These are phyloP conservation scores for Pisolithus marmoratus DNA, from an alignment of 768 basidiomycete species.

Conservation along the genomic window DNA sequence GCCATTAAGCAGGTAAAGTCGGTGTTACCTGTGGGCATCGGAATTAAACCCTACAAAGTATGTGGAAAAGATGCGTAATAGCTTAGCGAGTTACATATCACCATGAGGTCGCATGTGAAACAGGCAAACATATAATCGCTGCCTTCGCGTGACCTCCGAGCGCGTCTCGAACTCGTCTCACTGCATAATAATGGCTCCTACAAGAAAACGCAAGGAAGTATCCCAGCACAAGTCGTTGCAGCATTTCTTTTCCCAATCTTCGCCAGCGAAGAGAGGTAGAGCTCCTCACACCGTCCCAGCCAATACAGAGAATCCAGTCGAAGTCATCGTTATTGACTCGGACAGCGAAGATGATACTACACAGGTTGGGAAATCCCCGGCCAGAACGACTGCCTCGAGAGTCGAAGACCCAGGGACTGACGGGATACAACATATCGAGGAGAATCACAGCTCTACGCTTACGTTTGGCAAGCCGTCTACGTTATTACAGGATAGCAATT, in stretches of 20 bases:
- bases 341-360: slow-evolving; percentile 40
- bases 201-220: slow-evolving; percentile 31
- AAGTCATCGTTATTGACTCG: slow-evolving; percentile 61
- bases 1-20: no score
- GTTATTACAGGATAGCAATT: slow-evolving; percentile 10
- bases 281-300: slow-evolving; percentile 1
- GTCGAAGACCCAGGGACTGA: background rate
- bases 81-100: no score
- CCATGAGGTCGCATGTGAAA: no score
- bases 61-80: no score
- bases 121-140: no score
- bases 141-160: no score
- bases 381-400: background rate
- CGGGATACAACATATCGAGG: background rate
- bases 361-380: background rate
- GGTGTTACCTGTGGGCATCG: no score
- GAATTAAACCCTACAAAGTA: no score
- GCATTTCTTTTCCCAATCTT: slow-evolving; percentile 37
- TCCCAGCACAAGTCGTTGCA: slow-evolving; percentile 36
- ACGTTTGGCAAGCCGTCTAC: slow-evolving; percentile 24
- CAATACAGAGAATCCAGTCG: slow-evolving; percentile 10
- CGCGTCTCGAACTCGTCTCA: background rate
- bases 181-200: slow-evolving; percentile 24
- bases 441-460: background rate
- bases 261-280: slow-evolving; percentile 18